Conservation (phyloP, 2,329 filamentous ascomycete species). For the Colletotrichum melonis region DNA sequence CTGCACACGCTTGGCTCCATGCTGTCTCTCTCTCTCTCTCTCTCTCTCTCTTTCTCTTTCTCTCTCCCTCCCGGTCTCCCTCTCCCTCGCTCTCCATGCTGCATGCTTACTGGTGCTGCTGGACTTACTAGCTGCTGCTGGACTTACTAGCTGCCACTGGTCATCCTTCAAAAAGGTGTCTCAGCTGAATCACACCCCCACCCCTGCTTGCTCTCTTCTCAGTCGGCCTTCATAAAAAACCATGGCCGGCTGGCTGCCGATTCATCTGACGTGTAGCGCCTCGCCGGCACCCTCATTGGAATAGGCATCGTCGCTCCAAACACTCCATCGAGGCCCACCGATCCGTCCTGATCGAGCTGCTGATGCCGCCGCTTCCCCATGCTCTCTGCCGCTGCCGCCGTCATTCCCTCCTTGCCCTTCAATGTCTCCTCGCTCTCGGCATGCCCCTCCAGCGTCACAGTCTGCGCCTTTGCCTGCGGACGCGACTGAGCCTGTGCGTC, state of each 20-base stretch:
- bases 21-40: background rate
- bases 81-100: background rate
- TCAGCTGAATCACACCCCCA: slow-evolving; percentile 11
- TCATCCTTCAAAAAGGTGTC: slow-evolving; percentile 5
- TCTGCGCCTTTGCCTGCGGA: slow-evolving; percentile 29
- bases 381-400: background rate
- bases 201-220: slow-evolving; percentile 1
- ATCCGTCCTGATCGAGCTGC: slow-evolving; percentile 20
- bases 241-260: slow-evolving; percentile 47
- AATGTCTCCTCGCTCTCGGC: slow-evolving; percentile 16
- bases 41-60: background rate
- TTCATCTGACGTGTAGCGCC: slow-evolving; percentile 53
- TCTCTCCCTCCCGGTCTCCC: background rate
- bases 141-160: background rate
- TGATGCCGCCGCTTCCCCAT: slow-evolving; percentile 19
- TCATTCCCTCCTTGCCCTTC: slow-evolving; percentile 21
- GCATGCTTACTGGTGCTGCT: slow-evolving; percentile 2
- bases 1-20: background rate
- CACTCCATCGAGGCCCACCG: slow-evolving; percentile 6
- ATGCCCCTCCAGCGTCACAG: slow-evolving; percentile 24
- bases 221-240: slow-evolving; percentile 48
- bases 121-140: background rate
- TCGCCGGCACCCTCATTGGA: slow-evolving; percentile 72
- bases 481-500: slow-evolving; percentile 25
- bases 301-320: slow-evolving; percentile 61